Evolutionary conservation across 331 rosid species (phyloP), one percentile per base, ranked within the genome.

Genomic region (Acacia pycnantha): DNA sequence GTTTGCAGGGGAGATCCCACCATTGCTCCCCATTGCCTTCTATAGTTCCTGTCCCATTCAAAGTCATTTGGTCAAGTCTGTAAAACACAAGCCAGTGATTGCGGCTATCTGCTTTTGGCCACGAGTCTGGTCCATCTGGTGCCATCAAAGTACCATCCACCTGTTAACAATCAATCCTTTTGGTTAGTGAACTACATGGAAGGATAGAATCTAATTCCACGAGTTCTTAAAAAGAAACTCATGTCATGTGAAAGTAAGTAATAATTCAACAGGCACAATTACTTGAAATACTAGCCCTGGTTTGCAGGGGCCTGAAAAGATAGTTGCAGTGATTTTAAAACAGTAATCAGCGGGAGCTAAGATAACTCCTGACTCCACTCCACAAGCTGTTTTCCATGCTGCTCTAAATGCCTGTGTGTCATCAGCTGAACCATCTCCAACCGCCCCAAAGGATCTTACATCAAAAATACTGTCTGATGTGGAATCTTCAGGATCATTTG

Each of bases 1-100:
- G 99, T 82, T 96, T 96, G 90, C 99, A 96, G n/a, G 99, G 97
- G 51, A 96, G 92, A 12, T 90, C 98, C 99, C 99, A 96, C 98
- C 99, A 96, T 44, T 96, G 86, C 37, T 92, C 97, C 24, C 99
- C 99, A 73, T 93, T 96, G 67, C 99, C 99, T 90, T 96, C 95
- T 65, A 96, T 88, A 81, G 85, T 96, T 82, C 99, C 99, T 56
- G 80, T 90, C 9, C 99, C 99, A 44, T 85, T 93, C 77, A 96
- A 83, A 73, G 89, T 91, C 95, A 96, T 92, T 16, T 88, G 93
- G 86, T 92, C 90, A 40, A 94, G 90, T 79, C 72, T 70, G 85
- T 96, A 93, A 79, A 96, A 96, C 83, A 96, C 97, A 16, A 96
- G 98, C 99, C 99, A 96, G 72, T 94, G 97, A 77, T 77, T 82